Conservation (phyloP, 2,329 filamentous ascomycete species). For the Colletotrichum sansevieriae region DNA sequence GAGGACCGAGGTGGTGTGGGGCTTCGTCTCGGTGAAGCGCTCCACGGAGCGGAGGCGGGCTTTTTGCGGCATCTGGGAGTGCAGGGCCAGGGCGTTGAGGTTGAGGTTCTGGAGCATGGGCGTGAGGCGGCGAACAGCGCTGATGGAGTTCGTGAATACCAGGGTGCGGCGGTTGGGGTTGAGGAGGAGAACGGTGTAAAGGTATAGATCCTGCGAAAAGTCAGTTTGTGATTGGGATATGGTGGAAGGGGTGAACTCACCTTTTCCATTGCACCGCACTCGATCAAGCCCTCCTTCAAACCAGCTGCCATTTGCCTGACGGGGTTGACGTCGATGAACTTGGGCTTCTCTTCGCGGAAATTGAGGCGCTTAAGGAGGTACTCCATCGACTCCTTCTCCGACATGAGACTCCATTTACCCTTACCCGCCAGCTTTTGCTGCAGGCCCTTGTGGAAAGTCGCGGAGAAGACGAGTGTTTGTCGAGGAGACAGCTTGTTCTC, state of each 20-base stretch:
- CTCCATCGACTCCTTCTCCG: slow-evolving; percentile 87
- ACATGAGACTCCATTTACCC: slow-evolving; percentile 65
- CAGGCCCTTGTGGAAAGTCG: slow-evolving; percentile 91
- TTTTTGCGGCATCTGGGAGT: slow-evolving; percentile 97
- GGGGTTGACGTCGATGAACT: slow-evolving; percentile 93
- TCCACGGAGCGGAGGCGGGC: slow-evolving; percentile 93
- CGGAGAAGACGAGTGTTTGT: slow-evolving; percentile 96
- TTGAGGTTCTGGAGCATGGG: slow-evolving; percentile 87
- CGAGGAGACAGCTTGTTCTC: slow-evolving; percentile 63
- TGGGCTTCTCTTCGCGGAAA: slow-evolving; percentile 86
- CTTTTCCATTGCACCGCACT: slow-evolving; percentile 95
- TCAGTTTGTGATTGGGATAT: slow-evolving; percentile 41
- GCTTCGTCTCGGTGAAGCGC: slow-evolving; percentile 78
- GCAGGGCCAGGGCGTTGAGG: slow-evolving; percentile 81
- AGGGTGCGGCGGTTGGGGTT: slow-evolving; percentile 85
- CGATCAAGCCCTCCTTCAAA: slow-evolving; percentile 89
- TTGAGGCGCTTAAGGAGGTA: slow-evolving; percentile 92
- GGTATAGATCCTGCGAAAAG: slow-evolving; percentile 79
- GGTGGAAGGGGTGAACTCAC: slow-evolving; percentile 55
- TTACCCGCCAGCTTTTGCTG: slow-evolving; percentile 93
- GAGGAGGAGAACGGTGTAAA: slow-evolving; percentile 88
- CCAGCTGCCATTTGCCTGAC: slow-evolving; percentile 87
- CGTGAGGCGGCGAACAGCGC: slow-evolving; percentile 86
- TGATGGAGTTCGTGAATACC: slow-evolving; percentile 97
- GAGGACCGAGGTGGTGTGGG: slow-evolving; percentile 73